Base-by-base conservation (phyloP, 495 filamentous ascomycete species). In the Hapsidospora chrysogenum region DNA sequence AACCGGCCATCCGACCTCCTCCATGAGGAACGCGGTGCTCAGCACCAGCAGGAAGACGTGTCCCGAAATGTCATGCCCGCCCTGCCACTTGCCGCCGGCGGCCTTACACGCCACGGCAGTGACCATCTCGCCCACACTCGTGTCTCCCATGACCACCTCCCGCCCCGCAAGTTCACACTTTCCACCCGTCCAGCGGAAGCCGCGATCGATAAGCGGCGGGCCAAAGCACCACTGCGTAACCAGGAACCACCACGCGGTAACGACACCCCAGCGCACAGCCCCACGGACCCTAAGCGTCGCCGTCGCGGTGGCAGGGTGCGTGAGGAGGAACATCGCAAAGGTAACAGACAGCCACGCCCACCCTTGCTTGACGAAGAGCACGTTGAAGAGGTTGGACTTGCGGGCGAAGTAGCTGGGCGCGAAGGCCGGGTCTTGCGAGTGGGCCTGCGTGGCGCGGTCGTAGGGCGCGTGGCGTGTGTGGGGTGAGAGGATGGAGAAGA, bases 161-260 rank as follows among this genome's bases (percentile, higher is more conserved):
- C 36, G 39, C 15, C 43, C 34, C 13, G 60, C 56, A 29, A 63
- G 51, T 44, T 78, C 71, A 42, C 89, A 97, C 44, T 66, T 67
- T 1, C 89, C 89, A 0, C 89, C 89, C 0, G 81, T 92, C 43
- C 80, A 56, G 10, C 68, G 48, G 41, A 96, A 97, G 7, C 75
- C 66, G 2, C 85, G 70, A 52, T 97, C 89, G 42, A 95, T 89
- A 9, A 96, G 59, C 5, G 83, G 63, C 15, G 89, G 75, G 0
- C 89, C 89, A 45, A 97, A 93, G 51, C 77, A 95, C 89, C 87
- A 95, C 61, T 94, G 89, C 44, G 92, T 97, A 13, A 82, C 70
- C 13, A 72, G 50, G 17, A 78, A 65, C 84, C 84, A 92, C 59
- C 72, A 80, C 2, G 51, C 31, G 4, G 84, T 89, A 0, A 80